Evolutionary conservation across 2,329 filamentous ascomycete genomes (phyloP).

Genomic region (Corinectria fuckeliana): DNA sequence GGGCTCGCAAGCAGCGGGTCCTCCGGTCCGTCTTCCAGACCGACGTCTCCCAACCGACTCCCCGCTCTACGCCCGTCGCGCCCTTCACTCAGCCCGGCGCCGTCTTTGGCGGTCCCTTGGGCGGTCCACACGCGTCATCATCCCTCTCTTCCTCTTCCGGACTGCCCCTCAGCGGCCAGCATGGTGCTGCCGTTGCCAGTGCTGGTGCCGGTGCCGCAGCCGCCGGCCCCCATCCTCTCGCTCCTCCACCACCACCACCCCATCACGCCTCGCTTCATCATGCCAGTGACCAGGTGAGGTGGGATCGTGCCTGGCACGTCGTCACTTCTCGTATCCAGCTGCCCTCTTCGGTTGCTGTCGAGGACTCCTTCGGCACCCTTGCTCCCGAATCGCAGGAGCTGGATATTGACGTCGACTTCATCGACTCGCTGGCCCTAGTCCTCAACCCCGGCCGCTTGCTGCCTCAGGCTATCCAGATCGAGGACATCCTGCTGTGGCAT

Average conservation of each 20-base stretch:
- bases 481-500: conserved; percentile 66
- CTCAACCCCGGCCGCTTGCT: conserved; percentile 54
- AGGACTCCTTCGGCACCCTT: conserved; percentile 61
- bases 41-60: conserved; percentile 57
- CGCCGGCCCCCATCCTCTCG: conserved; percentile 9
- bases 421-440: conserved; percentile 60
- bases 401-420: conserved; percentile 53
- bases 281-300: conserved; percentile 59
- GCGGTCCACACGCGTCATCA: conserved; percentile 35
- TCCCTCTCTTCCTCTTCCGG: conserved; percentile 2
- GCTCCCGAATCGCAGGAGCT: conserved; percentile 52
- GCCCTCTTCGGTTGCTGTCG: conserved; percentile 59
- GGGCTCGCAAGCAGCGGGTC: conserved; percentile 55
- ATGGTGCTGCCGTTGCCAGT: background rate
- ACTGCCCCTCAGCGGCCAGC: background rate
- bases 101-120: conserved; percentile 50
- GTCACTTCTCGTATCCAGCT: conserved; percentile 65
- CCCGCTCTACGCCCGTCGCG: conserved; percentile 43
- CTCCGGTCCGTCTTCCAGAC: conserved; percentile 64
- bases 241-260: conserved; percentile 29
- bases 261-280: conserved; percentile 32
- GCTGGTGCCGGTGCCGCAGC: background rate
- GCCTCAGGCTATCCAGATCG: conserved; percentile 58
- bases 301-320: conserved; percentile 67
- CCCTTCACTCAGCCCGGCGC: conserved; percentile 51